Evolutionary conservation across 1,284 basidiomycete species (phyloP).

Genomic region (Vanrija humicola): DNA sequence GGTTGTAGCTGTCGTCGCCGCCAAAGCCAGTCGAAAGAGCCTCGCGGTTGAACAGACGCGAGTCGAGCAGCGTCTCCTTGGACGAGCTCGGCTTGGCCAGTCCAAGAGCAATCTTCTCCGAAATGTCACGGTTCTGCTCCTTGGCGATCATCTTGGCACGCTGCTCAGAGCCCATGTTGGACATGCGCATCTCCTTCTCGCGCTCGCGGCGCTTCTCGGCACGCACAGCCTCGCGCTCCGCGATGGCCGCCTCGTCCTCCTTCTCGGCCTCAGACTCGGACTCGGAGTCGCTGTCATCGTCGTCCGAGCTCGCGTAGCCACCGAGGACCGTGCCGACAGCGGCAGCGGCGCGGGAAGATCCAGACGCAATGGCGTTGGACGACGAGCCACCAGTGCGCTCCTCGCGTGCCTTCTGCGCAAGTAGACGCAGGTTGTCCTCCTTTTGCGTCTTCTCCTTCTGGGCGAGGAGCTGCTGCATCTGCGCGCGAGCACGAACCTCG

Average conservation of each 20-base stretch:
- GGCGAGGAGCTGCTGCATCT: conserved; percentile 97
- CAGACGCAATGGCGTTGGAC: conserved; percentile 4
- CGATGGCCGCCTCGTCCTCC: conserved; percentile 78
- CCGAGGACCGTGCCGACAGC: conserved; percentile 64
- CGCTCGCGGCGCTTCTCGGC: conserved; percentile 87
- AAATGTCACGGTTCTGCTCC: conserved; percentile 97
- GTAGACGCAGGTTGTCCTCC: conserved; percentile 88
- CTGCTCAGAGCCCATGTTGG: conserved; percentile 97
- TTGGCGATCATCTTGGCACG: conserved; percentile 87
- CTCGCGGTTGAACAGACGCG: conserved; percentile 95
- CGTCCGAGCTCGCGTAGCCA: conserved; percentile 64
- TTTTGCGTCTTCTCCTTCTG: conserved; percentile 97
- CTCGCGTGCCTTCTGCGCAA: conserved; percentile 92
- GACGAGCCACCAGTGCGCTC: conserved; percentile 66
- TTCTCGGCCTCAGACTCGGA: conserved; percentile 56
- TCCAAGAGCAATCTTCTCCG: conserved; percentile 96
- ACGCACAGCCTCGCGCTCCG: conserved; percentile 84
- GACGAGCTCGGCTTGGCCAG: conserved; percentile 92
- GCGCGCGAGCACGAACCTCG: conserved; percentile 89
- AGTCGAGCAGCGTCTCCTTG: conserved; percentile 96
- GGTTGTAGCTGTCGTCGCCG: conserved; percentile 85
- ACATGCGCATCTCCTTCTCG: conserved; percentile 97
- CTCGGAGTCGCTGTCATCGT: conserved; percentile 44
- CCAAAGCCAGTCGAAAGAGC: conserved; percentile 74
- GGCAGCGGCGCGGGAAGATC: conserved; percentile 45